Percentiles rank a stretch among this genome's conserved stretches.
Conservation (phyloP, 2,329 filamentous ascomycete species). For the Stachybotrys echinatus region DNA sequence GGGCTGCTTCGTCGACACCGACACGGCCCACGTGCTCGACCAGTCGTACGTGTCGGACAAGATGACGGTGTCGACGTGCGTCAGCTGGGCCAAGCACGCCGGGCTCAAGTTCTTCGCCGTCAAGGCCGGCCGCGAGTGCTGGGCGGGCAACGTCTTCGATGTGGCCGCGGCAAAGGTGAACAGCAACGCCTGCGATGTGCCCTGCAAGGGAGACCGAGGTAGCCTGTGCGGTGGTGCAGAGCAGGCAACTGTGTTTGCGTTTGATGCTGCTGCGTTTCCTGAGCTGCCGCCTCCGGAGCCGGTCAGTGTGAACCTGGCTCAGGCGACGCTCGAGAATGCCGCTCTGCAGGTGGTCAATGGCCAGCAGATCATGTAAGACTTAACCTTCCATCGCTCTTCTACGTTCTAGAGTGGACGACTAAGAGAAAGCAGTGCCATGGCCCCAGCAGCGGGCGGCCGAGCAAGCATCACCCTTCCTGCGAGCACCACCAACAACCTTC, state of each 20-base stretch:
- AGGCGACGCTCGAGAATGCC: neutral
- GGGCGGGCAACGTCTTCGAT: neutral
- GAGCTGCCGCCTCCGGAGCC: neutral
- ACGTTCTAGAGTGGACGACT: neutral
- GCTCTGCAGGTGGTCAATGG: neutral
- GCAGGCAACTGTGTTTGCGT: neutral
- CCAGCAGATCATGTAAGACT: neutral
- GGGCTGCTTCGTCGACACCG: neutral
- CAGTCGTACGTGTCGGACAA: neutral
- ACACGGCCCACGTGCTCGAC: neutral
- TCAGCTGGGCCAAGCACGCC: neutral
- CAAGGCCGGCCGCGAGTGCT: neutral
- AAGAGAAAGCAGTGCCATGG: neutral
- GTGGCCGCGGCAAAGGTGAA: constrained; percentile 8
- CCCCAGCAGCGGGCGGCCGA: neutral
- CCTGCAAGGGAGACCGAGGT: neutral
- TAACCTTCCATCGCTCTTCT: neutral
- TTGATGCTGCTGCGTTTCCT: neutral
- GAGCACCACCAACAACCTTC: neutral
- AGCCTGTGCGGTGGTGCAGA: neutral
- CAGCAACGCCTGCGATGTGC: constrained; percentile 5
- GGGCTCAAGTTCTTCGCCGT: neutral
- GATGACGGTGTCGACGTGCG: neutral
- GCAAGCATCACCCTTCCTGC: neutral
- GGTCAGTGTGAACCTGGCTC: neutral